Base-by-base conservation (phyloP, 768 basidiomycete species). In the Lactarius hatsudake region DNA sequence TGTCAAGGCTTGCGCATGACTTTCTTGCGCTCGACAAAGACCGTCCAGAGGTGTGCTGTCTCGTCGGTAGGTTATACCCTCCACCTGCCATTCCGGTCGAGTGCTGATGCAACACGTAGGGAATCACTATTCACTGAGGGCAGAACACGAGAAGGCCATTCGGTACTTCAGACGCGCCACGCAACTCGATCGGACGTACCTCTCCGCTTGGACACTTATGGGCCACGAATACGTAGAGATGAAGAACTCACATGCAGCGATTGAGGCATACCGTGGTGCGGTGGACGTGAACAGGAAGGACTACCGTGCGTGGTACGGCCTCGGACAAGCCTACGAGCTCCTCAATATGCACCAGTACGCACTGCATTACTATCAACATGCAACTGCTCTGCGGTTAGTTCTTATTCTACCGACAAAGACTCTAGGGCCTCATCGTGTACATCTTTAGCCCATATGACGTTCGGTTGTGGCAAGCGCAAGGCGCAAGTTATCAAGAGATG, bases 161-260 rank as follows among this genome's bases (percentile, higher is more conserved):
- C 90, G 90, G 73, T 98, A 98, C 77, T 98, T 98, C 78, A 84
- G 90, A 69, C 85, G 96, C 66, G 94, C 96, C 9, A 91, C 95
- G n/a, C 90, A 96, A 73, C 85, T 99, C 57, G 96, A 99, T 76
- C 86, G 92, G 63, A 95, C 91, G 2, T 98, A 95, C 78, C 83
- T 98, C 55, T 92, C 95, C 8, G 97, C 97, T 6, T 99, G 97
- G 97, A 98, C 96, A 5, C 79, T 99, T 69, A 95, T 99, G 94
- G 97, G 97, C 1, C 97, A 99, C 74, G 97, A 98, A 78, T 98
- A 92, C 73, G 91, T 99, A 54, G 97, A 99, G 79, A 89, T 97
- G 89, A 98, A 98, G 79, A 98, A 99, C 76, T 94, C 94, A 5
- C 96, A 98, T 81, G 97, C 97, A 2, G 96, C 97, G 18, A 97